Conservation (phyloP, 768 basidiomycete genomes). For the Termitomyces sp. region DNA sequence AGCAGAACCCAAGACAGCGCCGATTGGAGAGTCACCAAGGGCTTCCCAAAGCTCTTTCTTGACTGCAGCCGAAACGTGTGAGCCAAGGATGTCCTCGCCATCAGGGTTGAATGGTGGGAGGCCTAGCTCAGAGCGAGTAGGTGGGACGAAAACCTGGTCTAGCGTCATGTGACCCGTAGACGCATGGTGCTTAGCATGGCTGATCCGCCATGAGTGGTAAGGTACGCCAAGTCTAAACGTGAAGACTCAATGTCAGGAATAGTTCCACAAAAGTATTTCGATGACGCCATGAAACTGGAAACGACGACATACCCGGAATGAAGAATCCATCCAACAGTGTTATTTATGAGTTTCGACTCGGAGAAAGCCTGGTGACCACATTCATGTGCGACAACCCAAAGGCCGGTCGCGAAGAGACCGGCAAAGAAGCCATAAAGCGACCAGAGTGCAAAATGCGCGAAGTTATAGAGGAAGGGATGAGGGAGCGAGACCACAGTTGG, state of each 20-base stretch:
- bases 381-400: slow-evolving; percentile 95
- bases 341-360: slow-evolving; percentile 86
- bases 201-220: slow-evolving; percentile 95
- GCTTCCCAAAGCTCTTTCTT: slow-evolving; percentile 78
- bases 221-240: slow-evolving; percentile 78
- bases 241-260: slow-evolving; percentile 16
- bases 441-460: slow-evolving; percentile 67
- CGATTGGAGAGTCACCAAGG: slow-evolving; percentile 86
- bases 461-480: slow-evolving; percentile 54
- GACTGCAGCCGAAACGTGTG: slow-evolving; percentile 59
- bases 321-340: slow-evolving; percentile 86
- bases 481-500: slow-evolving; percentile 50
- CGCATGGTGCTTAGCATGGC: slow-evolving; percentile 93
- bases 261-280: slow-evolving; percentile 4
- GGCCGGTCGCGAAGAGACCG: slow-evolving; percentile 84
- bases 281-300: background rate
- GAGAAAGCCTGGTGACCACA: slow-evolving; percentile 97
- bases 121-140: slow-evolving; percentile 72
- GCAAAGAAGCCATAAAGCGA: slow-evolving; percentile 73
- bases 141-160: slow-evolving; percentile 94
- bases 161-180: slow-evolving; percentile 90
- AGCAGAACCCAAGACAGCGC: slow-evolving; percentile 45
- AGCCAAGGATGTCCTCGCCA: slow-evolving; percentile 60
- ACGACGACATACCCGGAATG: slow-evolving; percentile 68
- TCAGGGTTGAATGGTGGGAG: slow-evolving; percentile 61